Base-by-base conservation (phyloP, 768 basidiomycete genomes). In the Mycena leptocephala region DNA sequence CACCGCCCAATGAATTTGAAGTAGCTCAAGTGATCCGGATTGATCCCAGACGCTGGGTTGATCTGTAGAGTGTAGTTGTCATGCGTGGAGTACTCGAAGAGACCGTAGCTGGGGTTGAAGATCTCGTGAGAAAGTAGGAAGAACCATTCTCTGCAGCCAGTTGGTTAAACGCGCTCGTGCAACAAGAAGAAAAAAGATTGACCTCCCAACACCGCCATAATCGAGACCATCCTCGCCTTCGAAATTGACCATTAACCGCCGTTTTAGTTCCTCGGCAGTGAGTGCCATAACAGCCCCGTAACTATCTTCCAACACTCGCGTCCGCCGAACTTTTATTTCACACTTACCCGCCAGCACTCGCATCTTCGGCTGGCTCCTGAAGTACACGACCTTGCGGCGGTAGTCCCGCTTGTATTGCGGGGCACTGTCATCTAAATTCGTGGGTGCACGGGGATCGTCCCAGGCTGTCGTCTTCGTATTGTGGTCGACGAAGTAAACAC, bases 401-500 rank as follows among this genome's bases (percentile, higher is more conserved):
- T 97, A 98, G 85, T 98, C 96, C 76, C 96, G 93, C 85, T 97
- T 97, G 86, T 97, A 97, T 85, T 97, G 96, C n/a, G 96, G 97
- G 4, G 96, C 96, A 84, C 93, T 95, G 78, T 95, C 93, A 81
- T 97, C 96, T 61, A 97, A 87, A 75, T 93, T 91, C 1, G 92
- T 93, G 0, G 97, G 96, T 66, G 97, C 84, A 64, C 97, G 92
- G 24, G 96, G 97, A 83, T 98, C 97, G 81, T 97, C 97, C 97
- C 96, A 97, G 8, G 95, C 92, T 20, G 97, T 97, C 22, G 96
- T 96, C 67, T 94, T 90, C 46, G 94, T 95, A 77, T 94, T 97
- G 85, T 98, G 97, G 82, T 97, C 97, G 18, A 97, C 96, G 79
- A 97, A 98, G 85, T 98, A 98, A 22, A 97, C 94, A 39, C 96